Evolutionary conservation across 2,329 filamentous ascomycete species (phyloP).

Genomic region (Colletotrichum orchidophilum): DNA sequence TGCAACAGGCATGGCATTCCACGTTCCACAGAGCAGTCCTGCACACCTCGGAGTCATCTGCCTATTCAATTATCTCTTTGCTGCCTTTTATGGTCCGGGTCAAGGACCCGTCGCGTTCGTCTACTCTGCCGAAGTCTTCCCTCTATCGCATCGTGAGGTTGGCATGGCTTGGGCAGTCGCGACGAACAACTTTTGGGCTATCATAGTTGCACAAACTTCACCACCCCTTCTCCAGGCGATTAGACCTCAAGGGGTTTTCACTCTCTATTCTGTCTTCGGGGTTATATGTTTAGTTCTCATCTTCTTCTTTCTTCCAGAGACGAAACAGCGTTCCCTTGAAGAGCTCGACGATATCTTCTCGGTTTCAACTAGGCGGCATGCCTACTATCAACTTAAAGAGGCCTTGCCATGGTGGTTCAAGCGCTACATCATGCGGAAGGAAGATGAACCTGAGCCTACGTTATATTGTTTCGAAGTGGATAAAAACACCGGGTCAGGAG

Average conservation of each 20-base stretch:
- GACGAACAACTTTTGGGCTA: constrained; percentile 65
- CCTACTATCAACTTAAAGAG: constrained; percentile 44
- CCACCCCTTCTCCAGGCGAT: constrained; percentile 55
- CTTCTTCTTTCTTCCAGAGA: constrained; percentile 60
- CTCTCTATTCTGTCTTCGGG: constrained; percentile 58
- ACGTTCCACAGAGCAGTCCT: constrained; percentile 43
- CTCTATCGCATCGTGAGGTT: constrained; percentile 69
- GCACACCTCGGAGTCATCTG: constrained; percentile 62
- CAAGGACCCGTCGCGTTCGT: constrained; percentile 67
- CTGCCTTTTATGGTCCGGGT: constrained; percentile 71
- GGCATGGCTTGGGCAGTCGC: constrained; percentile 72
- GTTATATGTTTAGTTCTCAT: constrained; percentile 56
- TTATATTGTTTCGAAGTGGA: constrained; percentile 17
- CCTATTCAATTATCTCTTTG: constrained; percentile 73
- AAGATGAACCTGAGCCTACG: background rate
- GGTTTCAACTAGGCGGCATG: constrained; percentile 43
- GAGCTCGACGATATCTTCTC: constrained; percentile 53
- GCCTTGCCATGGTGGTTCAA: constrained; percentile 23
- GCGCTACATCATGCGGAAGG: constrained; percentile 3
- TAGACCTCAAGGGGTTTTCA: constrained; percentile 48
- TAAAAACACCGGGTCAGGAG: background rate
- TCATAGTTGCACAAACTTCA: constrained; percentile 60
- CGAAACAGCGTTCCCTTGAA: constrained; percentile 59
- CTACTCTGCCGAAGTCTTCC: constrained; percentile 71
- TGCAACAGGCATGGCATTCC: constrained; percentile 49